These are phyloP conservation scores for Trichopus zeylanicus DNA, from an alignment of 116 monocot genomes.

Conservation along the genomic window DNA sequence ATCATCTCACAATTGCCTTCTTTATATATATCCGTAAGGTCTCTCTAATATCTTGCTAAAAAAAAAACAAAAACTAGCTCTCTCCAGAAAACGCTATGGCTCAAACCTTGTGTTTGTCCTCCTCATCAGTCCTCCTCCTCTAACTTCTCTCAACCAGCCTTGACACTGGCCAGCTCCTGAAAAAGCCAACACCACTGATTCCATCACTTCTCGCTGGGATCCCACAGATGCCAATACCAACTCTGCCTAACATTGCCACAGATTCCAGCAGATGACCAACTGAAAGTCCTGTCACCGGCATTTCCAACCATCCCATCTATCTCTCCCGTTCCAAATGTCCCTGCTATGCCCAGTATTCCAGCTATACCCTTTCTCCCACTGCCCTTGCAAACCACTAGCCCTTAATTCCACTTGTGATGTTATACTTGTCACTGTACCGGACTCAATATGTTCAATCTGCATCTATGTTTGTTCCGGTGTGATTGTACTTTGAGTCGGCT, in stretches of 20 bases:
- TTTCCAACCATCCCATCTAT: not conserved
- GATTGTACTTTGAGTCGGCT: too few species aligned
- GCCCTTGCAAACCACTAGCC: not conserved
- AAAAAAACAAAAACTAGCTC: too few species aligned
- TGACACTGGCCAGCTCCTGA: too few species aligned
- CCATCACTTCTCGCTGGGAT: too few species aligned
- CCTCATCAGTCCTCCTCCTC: too few species aligned
- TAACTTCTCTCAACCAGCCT: too few species aligned
- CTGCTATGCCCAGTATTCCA: not conserved
- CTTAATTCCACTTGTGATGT: not conserved
- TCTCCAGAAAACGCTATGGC: too few species aligned
- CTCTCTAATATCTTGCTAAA: too few species aligned
- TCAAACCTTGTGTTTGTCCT: too few species aligned
- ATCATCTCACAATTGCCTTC: too few species aligned
- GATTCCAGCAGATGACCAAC: not conserved
- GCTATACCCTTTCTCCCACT: not conserved
- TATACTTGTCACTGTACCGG: not conserved
- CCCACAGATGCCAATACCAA: not conserved
- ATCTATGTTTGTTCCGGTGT: not conserved
- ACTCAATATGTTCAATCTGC: not conserved
- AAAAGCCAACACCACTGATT: too few species aligned
- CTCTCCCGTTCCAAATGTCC: not conserved
- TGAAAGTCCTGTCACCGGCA: not conserved
- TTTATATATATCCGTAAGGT: too few species aligned
- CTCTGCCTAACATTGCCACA: constrained; percentile 3